These are phyloP conservation scores for Penstemon newberryi DNA, from an alignment of 257 asterid genomes.

Conservation along the genomic window DNA sequence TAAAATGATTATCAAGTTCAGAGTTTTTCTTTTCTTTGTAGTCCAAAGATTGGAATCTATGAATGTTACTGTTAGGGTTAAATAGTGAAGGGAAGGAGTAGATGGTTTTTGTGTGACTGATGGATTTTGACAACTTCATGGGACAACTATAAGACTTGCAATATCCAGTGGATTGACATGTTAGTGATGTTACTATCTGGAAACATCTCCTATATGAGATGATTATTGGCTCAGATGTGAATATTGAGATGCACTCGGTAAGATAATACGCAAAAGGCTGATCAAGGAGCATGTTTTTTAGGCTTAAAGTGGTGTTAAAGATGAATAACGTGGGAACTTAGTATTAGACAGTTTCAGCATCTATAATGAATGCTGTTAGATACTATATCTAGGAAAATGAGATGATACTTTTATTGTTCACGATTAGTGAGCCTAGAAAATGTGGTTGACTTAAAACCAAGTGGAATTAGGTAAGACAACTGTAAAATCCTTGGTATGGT, in stretches of 20 bases:
- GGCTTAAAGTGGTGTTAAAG: slow-evolving; percentile 11
- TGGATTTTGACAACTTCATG: slow-evolving; percentile 24
- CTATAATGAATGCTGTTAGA: neutral
- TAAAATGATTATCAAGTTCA: slow-evolving; percentile 12
- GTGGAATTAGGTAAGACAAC: neutral
- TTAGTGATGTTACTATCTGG: neutral
- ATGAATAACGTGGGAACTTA: neutral
- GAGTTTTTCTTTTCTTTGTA: slow-evolving; percentile 15
- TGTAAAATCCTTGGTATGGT: neutral
- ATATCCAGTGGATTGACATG: slow-evolving; percentile 10
- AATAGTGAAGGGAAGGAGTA: neutral
- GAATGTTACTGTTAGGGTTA: neutral
- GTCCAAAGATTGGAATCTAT: neutral
- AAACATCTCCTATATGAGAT: slow-evolving; percentile 3
- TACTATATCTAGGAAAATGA: neutral
- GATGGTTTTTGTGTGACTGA: slow-evolving; percentile 10
- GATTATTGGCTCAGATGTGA: slow-evolving; percentile 1
- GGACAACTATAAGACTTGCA: slow-evolving; percentile 4
- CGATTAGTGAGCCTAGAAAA: neutral
- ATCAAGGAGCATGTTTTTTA: slow-evolving; percentile 16
- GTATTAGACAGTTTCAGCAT: neutral
- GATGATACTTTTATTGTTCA: neutral
- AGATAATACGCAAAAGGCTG: slow-evolving; percentile 10
- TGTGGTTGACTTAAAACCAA: neutral
- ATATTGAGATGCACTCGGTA: slow-evolving; percentile 3